Evolutionary conservation across 208 protist genomes (phyloP).

Genomic region (Crithidia expoeki): DNA sequence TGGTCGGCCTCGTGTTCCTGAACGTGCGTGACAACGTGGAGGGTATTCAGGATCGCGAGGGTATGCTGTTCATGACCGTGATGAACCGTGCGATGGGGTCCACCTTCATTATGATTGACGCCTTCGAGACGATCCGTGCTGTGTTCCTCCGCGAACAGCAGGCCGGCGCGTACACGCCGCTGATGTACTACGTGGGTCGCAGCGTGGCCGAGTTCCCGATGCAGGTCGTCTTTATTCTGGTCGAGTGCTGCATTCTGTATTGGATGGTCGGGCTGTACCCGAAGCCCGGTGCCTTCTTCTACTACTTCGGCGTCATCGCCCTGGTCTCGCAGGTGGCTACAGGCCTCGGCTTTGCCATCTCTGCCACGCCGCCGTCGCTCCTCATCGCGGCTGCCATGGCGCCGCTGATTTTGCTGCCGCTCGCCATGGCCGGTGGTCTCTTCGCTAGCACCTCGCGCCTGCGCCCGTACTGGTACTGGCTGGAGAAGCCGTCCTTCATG

Average conservation of each 20-base stretch:
- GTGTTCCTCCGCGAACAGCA: conserved; percentile 76
- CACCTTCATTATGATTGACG: conserved; percentile 52
- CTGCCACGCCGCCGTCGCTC: conserved; percentile 42
- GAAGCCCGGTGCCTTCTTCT: conserved; percentile 61
- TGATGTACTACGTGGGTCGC: conserved; percentile 56
- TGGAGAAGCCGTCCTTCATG: conserved; percentile 79
- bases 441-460: conserved; percentile 72
- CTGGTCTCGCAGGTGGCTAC: conserved; percentile 57
- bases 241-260: conserved; percentile 70
- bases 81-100: conserved; percentile 68
- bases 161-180: conserved; percentile 67
- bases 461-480: conserved; percentile 78
- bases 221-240: conserved; percentile 40
- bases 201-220: conserved; percentile 60
- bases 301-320: conserved; percentile 50
- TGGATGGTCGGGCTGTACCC: conserved; percentile 59
- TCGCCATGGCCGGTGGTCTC: conserved; percentile 66
- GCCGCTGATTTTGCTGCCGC: conserved; percentile 67
- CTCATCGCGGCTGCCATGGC: conserved; percentile 50
- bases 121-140: conserved; percentile 46
- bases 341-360: conserved; percentile 61
- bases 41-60: conserved; percentile 66
- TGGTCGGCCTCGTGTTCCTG: conserved; percentile 82
- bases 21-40: conserved; percentile 43
- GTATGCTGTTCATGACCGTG: conserved; percentile 72